Evolutionary conservation across 2,329 filamentous ascomycete genomes (phyloP), one percentile per base, ranked within the genome.

Genomic region (Paraconiothyrium sp.): DNA sequence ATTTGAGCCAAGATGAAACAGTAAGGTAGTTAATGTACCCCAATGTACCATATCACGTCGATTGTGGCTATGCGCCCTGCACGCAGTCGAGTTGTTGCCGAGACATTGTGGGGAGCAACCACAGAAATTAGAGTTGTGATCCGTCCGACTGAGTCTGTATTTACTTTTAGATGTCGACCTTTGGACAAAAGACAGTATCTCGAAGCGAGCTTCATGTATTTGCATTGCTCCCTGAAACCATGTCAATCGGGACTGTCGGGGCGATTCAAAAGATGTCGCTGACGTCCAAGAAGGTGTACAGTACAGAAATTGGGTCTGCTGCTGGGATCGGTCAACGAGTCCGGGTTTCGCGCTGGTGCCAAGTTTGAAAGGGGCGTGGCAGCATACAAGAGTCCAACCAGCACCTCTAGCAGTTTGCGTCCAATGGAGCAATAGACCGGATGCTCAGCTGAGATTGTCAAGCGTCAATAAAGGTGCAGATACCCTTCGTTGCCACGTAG

Each of bases 1-100:
- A 67, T 58, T 51, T n/a, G 30, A 51, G 64, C 64, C 59, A 62
- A 61, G 59, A 54, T 27, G 35, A 49, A 43, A 56, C 16, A 55
- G 58, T 61, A 64, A 67, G 60, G 61, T 67, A 65, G 62, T 64
- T 61, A 56, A 66, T 60, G 65, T 67, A 69, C 57, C 58, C 30
- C 20, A 43, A 30, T 54, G 61, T 60, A 59, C 55, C 60, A 46
- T 44, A 63, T 60, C 61, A 58, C 54, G 34, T 52, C 59, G 44
- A 54, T 60, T 56, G 60, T 55, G 60, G 63, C 39, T 57, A 57
- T 52, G 34, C 35, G 6, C 22, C 11, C 30, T 41, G 49, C 30
- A 54, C 27, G 56, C 13, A 41, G 22, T 34, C 14, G n/a, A 57
- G 27, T 54, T 22, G n/a, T n/a, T 22, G n/a, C 16, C 14, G 16